A percentile compares a stretch with the other conserved stretches of the same genome.
phyloP scores from a whole-genome alignment of 106 monocot species.

The Platanthera guangdongensis region DNA sequence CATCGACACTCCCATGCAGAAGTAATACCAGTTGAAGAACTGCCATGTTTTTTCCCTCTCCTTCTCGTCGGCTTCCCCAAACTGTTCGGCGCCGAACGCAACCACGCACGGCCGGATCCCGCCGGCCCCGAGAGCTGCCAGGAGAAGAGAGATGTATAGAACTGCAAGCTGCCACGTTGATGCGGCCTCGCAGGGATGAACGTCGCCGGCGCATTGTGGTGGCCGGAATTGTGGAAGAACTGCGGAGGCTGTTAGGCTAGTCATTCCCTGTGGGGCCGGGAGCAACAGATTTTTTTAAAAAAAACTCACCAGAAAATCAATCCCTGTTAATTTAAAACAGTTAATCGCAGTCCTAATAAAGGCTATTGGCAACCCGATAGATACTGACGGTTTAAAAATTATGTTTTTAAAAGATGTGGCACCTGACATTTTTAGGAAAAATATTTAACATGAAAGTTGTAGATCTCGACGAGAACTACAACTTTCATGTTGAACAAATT shows the following conservation, averaged over 20 bases:
- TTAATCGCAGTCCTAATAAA: too few species aligned
- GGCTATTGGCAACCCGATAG: too few species aligned
- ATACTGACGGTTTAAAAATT: too few species aligned
- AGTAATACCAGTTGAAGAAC: constrained; percentile 81
- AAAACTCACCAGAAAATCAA: too few species aligned
- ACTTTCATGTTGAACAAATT: too few species aligned
- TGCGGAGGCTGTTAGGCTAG: constrained; percentile 52
- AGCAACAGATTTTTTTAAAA: too few species aligned
- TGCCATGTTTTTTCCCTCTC: constrained; percentile 38
- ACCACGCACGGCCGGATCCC: constrained; percentile 60
- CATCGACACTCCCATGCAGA: constrained; percentile 49
- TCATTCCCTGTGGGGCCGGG: constrained; percentile 47
- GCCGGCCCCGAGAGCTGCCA: constrained; percentile 45
- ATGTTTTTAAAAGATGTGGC: too few species aligned
- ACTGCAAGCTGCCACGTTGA: constrained; percentile 40
- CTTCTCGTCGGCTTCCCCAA: constrained; percentile 39
- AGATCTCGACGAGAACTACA: too few species aligned
- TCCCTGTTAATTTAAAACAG: too few species aligned
- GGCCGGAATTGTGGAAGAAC: constrained; percentile 44
- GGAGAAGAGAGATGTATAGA: constrained; percentile 39
- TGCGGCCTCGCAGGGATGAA: constrained; percentile 31
- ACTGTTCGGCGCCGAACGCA: constrained; percentile 70
- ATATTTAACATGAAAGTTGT: too few species aligned
- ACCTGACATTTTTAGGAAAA: too few species aligned
- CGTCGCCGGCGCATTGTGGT: constrained; percentile 39